A percentile compares a stretch with the other conserved stretches of the same genome.
These are phyloP conservation scores for Fistulinella cinereoalba DNA, from an alignment of 1,284 basidiomycete genomes.

Conservation along the genomic window DNA sequence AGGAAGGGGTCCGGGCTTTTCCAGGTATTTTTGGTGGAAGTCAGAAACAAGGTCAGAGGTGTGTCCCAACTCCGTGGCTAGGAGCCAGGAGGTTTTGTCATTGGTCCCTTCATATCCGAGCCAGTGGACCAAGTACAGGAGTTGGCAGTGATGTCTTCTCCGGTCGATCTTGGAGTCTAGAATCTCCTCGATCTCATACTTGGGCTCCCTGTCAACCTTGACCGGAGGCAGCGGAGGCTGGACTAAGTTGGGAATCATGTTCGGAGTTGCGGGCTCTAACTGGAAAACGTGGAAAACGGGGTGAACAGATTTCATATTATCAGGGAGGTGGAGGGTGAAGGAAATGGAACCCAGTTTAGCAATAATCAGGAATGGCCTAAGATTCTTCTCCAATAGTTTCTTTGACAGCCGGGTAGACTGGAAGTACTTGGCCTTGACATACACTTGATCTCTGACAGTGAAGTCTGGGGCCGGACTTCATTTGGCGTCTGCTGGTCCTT, in stretches of 20 bases:
- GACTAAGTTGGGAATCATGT: neutral
- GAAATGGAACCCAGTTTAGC: neutral
- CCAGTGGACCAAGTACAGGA: slow-evolving; percentile 1
- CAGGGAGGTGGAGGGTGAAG: neutral
- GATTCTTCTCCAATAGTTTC: slow-evolving; percentile 24
- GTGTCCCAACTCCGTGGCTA: neutral
- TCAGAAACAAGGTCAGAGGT: neutral
- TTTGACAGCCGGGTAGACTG: slow-evolving; percentile 8
- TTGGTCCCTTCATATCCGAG: neutral
- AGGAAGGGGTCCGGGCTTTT: neutral
- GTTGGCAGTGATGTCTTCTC: neutral
- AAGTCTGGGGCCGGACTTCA: neutral
- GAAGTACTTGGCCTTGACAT: slow-evolving; percentile 5
- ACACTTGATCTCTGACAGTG: slow-evolving; percentile 1
- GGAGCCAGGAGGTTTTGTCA: neutral
- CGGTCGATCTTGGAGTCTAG: slow-evolving; percentile 3
- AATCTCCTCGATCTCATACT: too few species aligned
- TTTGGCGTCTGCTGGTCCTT: neutral
- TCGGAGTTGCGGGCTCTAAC: neutral
- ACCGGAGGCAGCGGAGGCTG: slow-evolving; percentile 1
- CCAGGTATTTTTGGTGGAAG: neutral
- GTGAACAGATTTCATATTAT: neutral
- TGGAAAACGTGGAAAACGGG: neutral
- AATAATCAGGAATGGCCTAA: slow-evolving; percentile 26
- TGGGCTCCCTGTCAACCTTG: neutral